Evolutionary conservation across 2,329 filamentous ascomycete species (phyloP).

Genomic region (Fusarium protoensiforme): DNA sequence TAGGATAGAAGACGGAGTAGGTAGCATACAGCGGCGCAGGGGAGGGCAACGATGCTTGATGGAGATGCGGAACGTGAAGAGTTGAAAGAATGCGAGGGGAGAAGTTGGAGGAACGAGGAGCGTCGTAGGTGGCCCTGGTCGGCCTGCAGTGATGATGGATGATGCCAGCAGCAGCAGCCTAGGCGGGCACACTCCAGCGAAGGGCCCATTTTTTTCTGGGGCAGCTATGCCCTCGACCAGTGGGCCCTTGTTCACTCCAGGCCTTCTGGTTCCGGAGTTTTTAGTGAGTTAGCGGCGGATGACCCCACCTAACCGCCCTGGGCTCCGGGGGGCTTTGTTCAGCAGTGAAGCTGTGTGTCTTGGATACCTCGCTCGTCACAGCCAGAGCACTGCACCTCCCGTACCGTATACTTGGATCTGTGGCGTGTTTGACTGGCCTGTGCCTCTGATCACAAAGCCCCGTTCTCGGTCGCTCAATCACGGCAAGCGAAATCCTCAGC

Average conservation of each 20-base stretch:
- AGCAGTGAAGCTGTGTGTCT: background rate
- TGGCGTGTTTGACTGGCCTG: constrained; percentile 23
- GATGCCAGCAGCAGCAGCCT: constrained; percentile 46
- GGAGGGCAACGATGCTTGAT: constrained; percentile 11
- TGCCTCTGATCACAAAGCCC: constrained; percentile 2
- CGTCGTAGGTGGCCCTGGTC: constrained; percentile 17
- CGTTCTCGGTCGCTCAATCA: constrained; percentile 2
- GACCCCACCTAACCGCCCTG: constrained; percentile 3
- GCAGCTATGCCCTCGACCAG: constrained; percentile 2
- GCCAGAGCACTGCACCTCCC: background rate
- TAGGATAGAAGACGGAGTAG: constrained; percentile 6
- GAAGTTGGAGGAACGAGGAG: constrained; percentile 30
- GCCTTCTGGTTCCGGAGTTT: background rate
- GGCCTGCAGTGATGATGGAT: constrained; percentile 32
- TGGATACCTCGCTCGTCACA: background rate
- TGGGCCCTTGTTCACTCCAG: background rate
- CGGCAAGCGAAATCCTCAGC: background rate
- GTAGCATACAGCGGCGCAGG: constrained; percentile 6
- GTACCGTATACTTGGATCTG: constrained; percentile 17
- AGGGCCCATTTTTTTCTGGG: constrained; percentile 31
- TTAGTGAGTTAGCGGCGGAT: background rate
- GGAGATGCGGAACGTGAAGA: constrained; percentile 16
- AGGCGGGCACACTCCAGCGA: constrained; percentile 16
- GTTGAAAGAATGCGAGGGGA: constrained; percentile 22
- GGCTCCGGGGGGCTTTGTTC: constrained; percentile 1